Base-by-base conservation (phyloP, 2,329 filamentous ascomycete genomes). In the Biscogniauxia mediterranea region DNA sequence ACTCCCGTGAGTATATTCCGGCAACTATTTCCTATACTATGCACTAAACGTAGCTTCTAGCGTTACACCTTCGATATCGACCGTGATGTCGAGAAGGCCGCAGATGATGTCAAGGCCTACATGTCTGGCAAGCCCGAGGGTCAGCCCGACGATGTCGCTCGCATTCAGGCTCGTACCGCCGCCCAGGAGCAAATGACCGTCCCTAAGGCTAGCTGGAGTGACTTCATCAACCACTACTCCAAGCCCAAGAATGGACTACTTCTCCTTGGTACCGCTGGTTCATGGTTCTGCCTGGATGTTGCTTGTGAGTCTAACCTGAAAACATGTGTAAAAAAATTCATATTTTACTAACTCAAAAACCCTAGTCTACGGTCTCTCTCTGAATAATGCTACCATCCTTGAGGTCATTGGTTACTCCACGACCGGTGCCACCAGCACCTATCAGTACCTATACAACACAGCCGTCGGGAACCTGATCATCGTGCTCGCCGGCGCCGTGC, bases 41-140 rank as follows among this genome's bases (percentile, higher is more conserved):
- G 63, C 9, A 64, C 61, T 65, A 25, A 25, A 61, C 54, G 53
- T 11, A 11, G 20, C 17, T 49, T 15, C 38, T 61, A 74, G 71
- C 89, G 92, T 26, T 96, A 95, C 78, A 95, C 92, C 26, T 94
- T 95, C 69, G 91, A 95, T 72, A 85, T 95, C 21, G 83, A 86
- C 56, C 87, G 86, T 52, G 90, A 95, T 70, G 82, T 92, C 49
- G 85, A 91, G 69, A 88, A 92, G 79, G 92, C 86, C 51, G 83
- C 86, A 57, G 86, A 85, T 54, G 91, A 95, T 66, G 85, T 89
- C 67, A 85, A 87, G 71, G 87, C 89, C n/a, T 95, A 94, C 76
- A 85, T 92, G 58, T 79, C 79, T 32, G 89, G 90, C 62, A 83
- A 85, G 74, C 73, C 67, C 7, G 84, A 89, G 68, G 88, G 87